Evolutionary conservation across 805 yeast species (phyloP).

Genomic region (Metschnikowia picachoensis): DNA sequence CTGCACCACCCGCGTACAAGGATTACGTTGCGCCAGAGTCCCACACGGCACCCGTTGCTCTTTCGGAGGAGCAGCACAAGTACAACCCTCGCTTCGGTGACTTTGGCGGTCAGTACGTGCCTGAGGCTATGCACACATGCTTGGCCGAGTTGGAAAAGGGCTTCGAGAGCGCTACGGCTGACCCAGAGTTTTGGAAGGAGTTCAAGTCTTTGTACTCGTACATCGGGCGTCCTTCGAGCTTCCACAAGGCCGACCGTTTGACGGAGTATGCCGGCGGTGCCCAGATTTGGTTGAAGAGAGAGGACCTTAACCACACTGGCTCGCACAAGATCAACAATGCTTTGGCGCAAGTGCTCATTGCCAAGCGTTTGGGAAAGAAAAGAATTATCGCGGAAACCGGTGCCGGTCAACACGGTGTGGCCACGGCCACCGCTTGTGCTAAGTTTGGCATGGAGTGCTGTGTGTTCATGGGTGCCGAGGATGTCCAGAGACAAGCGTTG

Average conservation of each 20-base stretch:
- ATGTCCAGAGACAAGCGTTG: conserved; percentile 95
- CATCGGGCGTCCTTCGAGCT: conserved; percentile 93
- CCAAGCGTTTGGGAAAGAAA: conserved; percentile 72
- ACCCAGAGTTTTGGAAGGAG: conserved; percentile 91
- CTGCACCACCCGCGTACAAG: conserved; percentile 26
- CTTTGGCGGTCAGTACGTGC: conserved; percentile 98
- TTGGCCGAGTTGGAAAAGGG: conserved; percentile 83
- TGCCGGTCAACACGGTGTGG: conserved; percentile 93
- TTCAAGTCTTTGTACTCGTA: conserved; percentile 79
- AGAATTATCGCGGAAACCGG: conserved; percentile 87
- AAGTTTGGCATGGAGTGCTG: conserved; percentile 91
- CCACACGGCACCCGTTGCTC: conserved; percentile 31
- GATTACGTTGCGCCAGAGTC: conserved; percentile 13
- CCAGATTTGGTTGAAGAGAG: conserved; percentile 96
- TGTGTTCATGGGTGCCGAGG: conserved; percentile 99
- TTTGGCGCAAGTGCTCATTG: conserved; percentile 74
- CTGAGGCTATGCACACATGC: conserved; percentile 92
- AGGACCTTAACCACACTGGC: conserved; percentile 89
- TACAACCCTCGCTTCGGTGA: conserved; percentile 83
- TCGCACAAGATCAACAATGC: conserved; percentile 87
- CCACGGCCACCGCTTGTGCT: conserved; percentile 90
- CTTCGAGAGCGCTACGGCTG: conserved; percentile 83
- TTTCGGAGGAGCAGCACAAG: conserved; percentile 55
- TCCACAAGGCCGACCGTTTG: conserved; percentile 87
- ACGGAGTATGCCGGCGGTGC: conserved; percentile 87